phyloP scores from a whole-genome alignment of 495 filamentous ascomycete genomes.

The Penicillium canescens region DNA sequence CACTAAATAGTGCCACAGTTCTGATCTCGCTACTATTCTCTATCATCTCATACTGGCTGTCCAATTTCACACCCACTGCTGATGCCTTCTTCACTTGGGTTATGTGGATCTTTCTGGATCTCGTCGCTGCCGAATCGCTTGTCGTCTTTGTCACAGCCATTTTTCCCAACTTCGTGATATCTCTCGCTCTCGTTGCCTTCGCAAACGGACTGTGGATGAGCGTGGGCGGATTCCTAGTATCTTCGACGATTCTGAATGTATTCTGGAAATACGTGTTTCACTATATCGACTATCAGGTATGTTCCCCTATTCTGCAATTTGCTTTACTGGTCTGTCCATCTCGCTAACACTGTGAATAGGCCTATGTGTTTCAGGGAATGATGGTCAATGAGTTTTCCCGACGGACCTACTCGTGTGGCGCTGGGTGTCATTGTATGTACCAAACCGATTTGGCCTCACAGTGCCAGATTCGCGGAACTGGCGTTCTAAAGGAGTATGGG shows the following conservation, averaged over 20 bases:
- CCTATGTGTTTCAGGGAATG: conserved; percentile 91
- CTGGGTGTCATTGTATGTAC: conserved; percentile 69
- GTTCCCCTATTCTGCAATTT: too few relatives aligned
- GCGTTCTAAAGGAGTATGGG: conserved; percentile 65
- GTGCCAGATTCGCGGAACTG: conserved; percentile 67
- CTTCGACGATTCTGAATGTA: conserved; percentile 65
- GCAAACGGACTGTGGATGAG: conserved; percentile 88
- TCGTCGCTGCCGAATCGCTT: conserved; percentile 76
- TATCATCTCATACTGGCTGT: conserved; percentile 74
- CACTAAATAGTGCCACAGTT: conserved; percentile 37
- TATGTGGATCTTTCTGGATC: conserved; percentile 84
- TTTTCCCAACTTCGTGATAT: conserved; percentile 75
- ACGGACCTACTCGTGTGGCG: conserved; percentile 59
- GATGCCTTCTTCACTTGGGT: conserved; percentile 74
- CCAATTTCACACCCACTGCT: conserved; percentile 67
- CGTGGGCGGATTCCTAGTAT: conserved; percentile 76
- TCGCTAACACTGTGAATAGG: too few relatives aligned
- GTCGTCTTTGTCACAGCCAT: conserved; percentile 73
- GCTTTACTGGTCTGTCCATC: too few relatives aligned
- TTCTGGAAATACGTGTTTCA: conserved; percentile 86
- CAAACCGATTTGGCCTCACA: conserved; percentile 57
- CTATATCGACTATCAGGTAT: conserved; percentile 76
- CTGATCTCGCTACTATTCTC: conserved; percentile 73
- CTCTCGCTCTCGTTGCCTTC: conserved; percentile 74
- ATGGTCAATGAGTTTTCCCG: conserved; percentile 80